Conservation (phyloP, 78 protist genomes). For the Dictyostelium purpureum region DNA sequence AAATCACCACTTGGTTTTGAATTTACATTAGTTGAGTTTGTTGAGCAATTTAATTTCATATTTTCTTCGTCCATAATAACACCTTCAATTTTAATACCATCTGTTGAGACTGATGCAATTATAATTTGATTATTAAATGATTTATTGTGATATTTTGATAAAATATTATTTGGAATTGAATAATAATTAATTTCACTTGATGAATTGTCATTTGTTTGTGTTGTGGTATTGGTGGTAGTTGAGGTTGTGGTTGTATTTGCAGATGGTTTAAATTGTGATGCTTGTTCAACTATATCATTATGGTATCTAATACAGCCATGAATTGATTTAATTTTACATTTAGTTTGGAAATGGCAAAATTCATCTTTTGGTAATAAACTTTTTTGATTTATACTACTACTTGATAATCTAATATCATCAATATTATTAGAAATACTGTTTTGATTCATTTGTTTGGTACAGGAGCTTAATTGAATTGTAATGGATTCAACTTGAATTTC, state of each 20-base stretch:
- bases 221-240: not conserved
- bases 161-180: conserved; percentile 37
- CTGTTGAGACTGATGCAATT: conserved; percentile 30
- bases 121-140: not conserved
- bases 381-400: not conserved
- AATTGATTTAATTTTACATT: conserved; percentile 44
- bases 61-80: not conserved
- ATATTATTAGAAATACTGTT: not conserved
- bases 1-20: conserved; percentile 15
- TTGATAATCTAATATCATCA: not conserved
- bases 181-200: conserved; percentile 10
- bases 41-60: too few species aligned
- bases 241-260: not conserved
- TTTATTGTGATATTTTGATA: conserved; percentile 57
- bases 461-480: not conserved
- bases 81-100: conserved; percentile 21
- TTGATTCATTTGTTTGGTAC: not conserved
- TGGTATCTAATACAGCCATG: conserved; percentile 68
- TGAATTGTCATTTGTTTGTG: not conserved
- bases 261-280: not conserved
- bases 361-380: conserved; percentile 25
- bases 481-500: conserved; percentile 26
- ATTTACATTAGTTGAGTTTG: not conserved
- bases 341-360: conserved; percentile 43
- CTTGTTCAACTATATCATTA: not conserved